Evolutionary conservation across 108 stramenopile genomes (phyloP), one percentile per base, ranked within the genome.

Genomic region (Discostella stelligeroides): DNA sequence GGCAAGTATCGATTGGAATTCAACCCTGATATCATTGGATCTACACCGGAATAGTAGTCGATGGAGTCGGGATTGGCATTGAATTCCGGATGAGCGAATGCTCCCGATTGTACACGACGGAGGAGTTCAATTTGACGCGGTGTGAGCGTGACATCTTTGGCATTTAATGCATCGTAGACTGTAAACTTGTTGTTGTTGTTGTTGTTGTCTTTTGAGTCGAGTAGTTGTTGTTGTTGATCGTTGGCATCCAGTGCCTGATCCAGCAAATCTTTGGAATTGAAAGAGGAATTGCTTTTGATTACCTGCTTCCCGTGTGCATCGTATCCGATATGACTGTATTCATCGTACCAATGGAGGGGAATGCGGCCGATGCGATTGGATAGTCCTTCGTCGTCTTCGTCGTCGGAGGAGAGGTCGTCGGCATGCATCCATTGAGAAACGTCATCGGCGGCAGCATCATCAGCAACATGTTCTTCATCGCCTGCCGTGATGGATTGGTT

Each of bases 311-410:
- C 99, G 67, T 87, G 87, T 6, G 79, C 82, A 72, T 97, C 88
- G 85, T 99, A 99, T 17, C 99, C 99, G 47, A 98, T 86, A 70
- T 98, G 98, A 53, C 95, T 95, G 61, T 85, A 97, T 43, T 97
- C 98, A 60, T 95, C 95, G 62, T 97, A 95, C 99, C 99, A 99
- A 59, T 99, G 98, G 34, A 97, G 73, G 13, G 99, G 99, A 10
- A 99, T 96, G 51, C 95, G 77, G 37, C 98, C 98, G 43, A 97
- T 97, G 18, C 97, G 94, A 79, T 99, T 98, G 28, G 60, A 42
- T 13, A 55, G 73, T 9, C 94, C 95, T 8, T 89, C 88, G 21
- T 78, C 92, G 56, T 97, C 96, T 66, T 98, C 98, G 65, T 98
- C 97, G 83, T 99, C 99, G 8, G 92, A 95, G 15, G 96, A 97